Conservation (phyloP, 192 early-diverging fungal genomes). For the Thamnidium elegans region DNA sequence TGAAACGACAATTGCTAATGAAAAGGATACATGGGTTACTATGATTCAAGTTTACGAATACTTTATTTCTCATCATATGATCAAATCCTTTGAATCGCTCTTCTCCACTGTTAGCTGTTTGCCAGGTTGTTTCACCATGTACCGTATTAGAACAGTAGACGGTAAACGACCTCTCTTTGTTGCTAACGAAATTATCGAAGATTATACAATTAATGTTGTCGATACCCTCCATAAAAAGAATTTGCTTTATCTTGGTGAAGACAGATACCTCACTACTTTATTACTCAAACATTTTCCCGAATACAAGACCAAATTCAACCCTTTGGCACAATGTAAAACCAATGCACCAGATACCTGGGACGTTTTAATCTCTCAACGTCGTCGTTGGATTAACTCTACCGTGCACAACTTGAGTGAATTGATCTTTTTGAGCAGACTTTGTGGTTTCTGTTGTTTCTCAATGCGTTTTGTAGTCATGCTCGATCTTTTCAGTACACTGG, state of each 20-base stretch:
- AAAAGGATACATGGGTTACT: slow-evolving; percentile 90
- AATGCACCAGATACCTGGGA: slow-evolving; percentile 91
- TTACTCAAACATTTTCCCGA: slow-evolving; percentile 97
- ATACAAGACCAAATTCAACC: slow-evolving; percentile 88
- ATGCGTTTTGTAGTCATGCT: slow-evolving; percentile 95
- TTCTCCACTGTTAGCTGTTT: slow-evolving; percentile 96
- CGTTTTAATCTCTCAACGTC: slow-evolving; percentile 93
- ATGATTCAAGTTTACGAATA: slow-evolving; percentile 99
- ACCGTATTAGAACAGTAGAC: slow-evolving; percentile 84
- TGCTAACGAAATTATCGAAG: slow-evolving; percentile 82
- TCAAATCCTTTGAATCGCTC: slow-evolving; percentile 96
- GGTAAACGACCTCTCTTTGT: slow-evolving; percentile 90
- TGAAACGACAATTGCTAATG: slow-evolving; percentile 90
- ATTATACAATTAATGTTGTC: slow-evolving; percentile 91
- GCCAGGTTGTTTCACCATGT: slow-evolving; percentile 99
- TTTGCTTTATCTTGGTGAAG: slow-evolving; percentile 95
- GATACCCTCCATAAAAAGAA: slow-evolving; percentile 99
- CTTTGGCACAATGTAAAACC: slow-evolving; percentile 92
- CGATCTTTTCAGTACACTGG: slow-evolving; percentile 87
- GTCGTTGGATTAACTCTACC: slow-evolving; percentile 99
- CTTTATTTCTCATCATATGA: slow-evolving; percentile 93
- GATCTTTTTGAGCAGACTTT: slow-evolving; percentile 86
- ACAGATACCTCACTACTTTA: slow-evolving; percentile 90
- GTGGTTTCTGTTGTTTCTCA: slow-evolving; percentile 96
- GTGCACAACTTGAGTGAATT: slow-evolving; percentile 98